Base-by-base conservation (phyloP, 2,329 filamentous ascomycete genomes). In the Fusarium sp. region DNA sequence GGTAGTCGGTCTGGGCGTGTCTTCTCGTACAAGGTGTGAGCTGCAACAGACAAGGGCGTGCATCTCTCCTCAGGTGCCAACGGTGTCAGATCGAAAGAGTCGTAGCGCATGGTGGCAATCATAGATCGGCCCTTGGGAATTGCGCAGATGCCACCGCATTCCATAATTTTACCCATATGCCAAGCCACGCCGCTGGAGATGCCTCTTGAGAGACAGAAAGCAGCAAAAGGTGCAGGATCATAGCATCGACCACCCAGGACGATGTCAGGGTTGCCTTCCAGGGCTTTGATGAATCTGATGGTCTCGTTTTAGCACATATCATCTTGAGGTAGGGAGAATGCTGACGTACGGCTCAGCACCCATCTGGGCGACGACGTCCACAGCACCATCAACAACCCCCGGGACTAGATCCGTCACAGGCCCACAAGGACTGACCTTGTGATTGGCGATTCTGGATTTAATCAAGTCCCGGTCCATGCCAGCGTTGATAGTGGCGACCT, bases 161-260 rank as follows among this genome's bases (percentile, higher is more conserved):
- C 83, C 71, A 85, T 75, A 9, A 85, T 81, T 72, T 86, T 79
- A 0, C 80, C 84, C 81, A 85, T 83, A 62, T 85, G 81, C 80
- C 81, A 3, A 72, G 42, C n/a, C n/a, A n/a, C n/a, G n/a, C n/a
- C n/a, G 0, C 55, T 58, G 0, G 55, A 54, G n/a, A n/a, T n/a
- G n/a, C n/a, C n/a, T n/a, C n/a, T n/a, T n/a, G n/a, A n/a, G n/a
- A n/a, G n/a, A n/a, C 57, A 69, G n/a, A 69, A 80, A 0, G 76
- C 78, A 7, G 75, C 73, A 29, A 76, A 79, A 1, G 78, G 77
- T 0, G 77, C 72, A 0, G 78, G 78, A 19, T 80, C 78, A 36
- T 79, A 79, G 0, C 77, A 73, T 1, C 78, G 70, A 1, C 83
- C 83, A 1, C 77, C 81, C 3, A 83, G 69, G n/a, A 85, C 75